Evolutionary conservation across 139 green algal genomes (phyloP).

Genomic region (Tetraselmis striata): DNA sequence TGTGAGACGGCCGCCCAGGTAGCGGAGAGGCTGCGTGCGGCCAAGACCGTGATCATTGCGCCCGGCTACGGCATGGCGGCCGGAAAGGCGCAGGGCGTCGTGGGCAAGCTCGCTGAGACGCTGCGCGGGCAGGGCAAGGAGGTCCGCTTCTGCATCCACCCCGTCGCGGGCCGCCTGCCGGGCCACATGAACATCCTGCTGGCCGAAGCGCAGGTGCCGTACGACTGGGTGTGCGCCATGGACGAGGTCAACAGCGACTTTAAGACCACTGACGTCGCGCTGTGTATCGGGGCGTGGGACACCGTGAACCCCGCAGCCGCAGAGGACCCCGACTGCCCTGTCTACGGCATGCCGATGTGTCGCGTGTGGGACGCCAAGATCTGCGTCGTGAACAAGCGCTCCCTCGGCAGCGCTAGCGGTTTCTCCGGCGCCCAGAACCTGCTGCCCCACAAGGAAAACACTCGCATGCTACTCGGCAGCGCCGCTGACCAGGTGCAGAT

Average conservation of each 20-base stretch:
- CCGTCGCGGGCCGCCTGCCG: slow-evolving; percentile 79
- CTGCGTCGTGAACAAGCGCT: slow-evolving; percentile 82
- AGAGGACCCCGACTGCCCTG: slow-evolving; percentile 55
- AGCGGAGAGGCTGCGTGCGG: not conserved
- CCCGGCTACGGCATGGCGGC: slow-evolving; percentile 85
- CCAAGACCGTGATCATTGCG: slow-evolving; percentile 37
- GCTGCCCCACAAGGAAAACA: slow-evolving; percentile 35
- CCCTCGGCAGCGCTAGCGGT: slow-evolving; percentile 64
- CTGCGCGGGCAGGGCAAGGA: slow-evolving; percentile 3
- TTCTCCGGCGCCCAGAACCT: slow-evolving; percentile 85
- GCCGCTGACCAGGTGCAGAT: too few species aligned
- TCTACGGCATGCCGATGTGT: slow-evolving; percentile 16
- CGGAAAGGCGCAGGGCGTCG: slow-evolving; percentile 69
- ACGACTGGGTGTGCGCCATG: slow-evolving; percentile 41
- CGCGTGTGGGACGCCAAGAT: not conserved
- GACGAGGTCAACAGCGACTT: not conserved
- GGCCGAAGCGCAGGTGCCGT: slow-evolving; percentile 75
- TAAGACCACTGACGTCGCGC: slow-evolving; percentile 49
- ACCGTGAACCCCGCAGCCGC: slow-evolving; percentile 81
- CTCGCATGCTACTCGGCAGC: slow-evolving; percentile 73
- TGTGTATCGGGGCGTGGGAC: slow-evolving; percentile 71
- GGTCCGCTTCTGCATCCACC: slow-evolving; percentile 72
- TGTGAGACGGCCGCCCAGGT: not conserved
- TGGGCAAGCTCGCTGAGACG: slow-evolving; percentile 24
- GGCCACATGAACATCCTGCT: slow-evolving; percentile 94